These are phyloP conservation scores for Candida yuanshanica DNA, from an alignment of 805 yeast species.

Conservation along the genomic window DNA sequence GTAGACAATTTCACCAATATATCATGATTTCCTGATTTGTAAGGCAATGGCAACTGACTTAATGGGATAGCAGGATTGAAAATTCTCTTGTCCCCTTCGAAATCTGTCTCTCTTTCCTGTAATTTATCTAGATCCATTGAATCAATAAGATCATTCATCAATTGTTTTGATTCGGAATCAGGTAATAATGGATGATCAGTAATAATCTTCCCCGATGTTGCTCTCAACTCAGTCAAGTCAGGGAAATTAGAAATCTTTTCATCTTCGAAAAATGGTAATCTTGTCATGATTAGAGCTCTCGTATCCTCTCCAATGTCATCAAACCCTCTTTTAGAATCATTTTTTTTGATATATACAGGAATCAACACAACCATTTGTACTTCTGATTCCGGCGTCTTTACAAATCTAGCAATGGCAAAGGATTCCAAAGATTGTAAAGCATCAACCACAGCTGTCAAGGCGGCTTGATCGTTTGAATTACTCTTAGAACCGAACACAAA, in stretches of 20 bases:
- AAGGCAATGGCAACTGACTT: slow-evolving; percentile 13
- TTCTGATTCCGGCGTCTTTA: slow-evolving; percentile 42
- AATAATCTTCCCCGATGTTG: slow-evolving; percentile 25
- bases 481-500: slow-evolving; percentile 42
- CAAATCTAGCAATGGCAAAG: slow-evolving; percentile 60
- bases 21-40: slow-evolving; percentile 15
- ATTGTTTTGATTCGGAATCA: slow-evolving; percentile 29
- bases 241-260: slow-evolving; percentile 54
- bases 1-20: slow-evolving; percentile 19
- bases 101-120: slow-evolving; percentile 19
- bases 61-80: slow-evolving; percentile 14
- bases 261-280: slow-evolving; percentile 74
- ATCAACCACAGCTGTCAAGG: slow-evolving; percentile 44
- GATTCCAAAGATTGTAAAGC: slow-evolving; percentile 42
- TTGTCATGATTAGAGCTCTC: slow-evolving; percentile 40
- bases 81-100: slow-evolving; percentile 12
- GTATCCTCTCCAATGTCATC: slow-evolving; percentile 7
- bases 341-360: slow-evolving; percentile 34
- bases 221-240: slow-evolving; percentile 29
- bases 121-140: slow-evolving; percentile 36
- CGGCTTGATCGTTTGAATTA: slow-evolving; percentile 32
- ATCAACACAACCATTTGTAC: slow-evolving; percentile 48
- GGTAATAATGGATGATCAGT: slow-evolving; percentile 29
- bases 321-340: slow-evolving; percentile 3
- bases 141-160: slow-evolving; percentile 41